Evolutionary conservation across 192 early-diverging fungal genomes (phyloP).

Genomic region (Coemansia sp.): DNA sequence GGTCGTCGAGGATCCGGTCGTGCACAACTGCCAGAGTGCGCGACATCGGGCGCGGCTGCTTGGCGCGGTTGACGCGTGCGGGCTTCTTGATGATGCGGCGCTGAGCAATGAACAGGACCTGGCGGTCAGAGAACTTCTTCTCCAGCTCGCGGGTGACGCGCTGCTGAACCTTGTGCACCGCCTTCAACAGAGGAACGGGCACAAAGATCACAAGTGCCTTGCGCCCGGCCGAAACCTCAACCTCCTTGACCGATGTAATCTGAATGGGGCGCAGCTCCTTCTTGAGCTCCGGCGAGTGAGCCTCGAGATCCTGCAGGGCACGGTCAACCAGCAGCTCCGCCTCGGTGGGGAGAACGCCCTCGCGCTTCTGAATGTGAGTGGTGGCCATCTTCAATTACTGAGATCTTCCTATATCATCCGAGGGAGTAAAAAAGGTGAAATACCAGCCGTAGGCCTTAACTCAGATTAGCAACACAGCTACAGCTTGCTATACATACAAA

Average conservation of each 20-base stretch:
- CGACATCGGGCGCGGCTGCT: slow-evolving; percentile 92
- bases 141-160: slow-evolving; percentile 98
- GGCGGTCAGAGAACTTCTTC: slow-evolving; percentile 99
- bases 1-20: slow-evolving; percentile 95
- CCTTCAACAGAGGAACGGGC: slow-evolving; percentile 90
- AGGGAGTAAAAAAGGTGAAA: no score
- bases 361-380: slow-evolving; percentile 56
- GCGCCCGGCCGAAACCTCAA: slow-evolving; percentile 90
- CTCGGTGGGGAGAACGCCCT: slow-evolving; percentile 61
- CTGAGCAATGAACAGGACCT: slow-evolving; percentile 92
- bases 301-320: slow-evolving; percentile 92
- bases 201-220: slow-evolving; percentile 98
- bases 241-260: slow-evolving; percentile 94
- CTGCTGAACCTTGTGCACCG: slow-evolving; percentile 95
- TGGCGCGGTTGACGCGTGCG: slow-evolving; percentile 79
- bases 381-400: slow-evolving; percentile 45
- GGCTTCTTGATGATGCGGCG: slow-evolving; percentile 96
- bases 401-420: slow-evolving; percentile 29
- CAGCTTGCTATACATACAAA: neutral
- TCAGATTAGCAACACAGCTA: no score
- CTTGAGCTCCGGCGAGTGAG: slow-evolving; percentile 95
- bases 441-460: no score
- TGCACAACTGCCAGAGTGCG: slow-evolving; percentile 96
- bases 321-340: slow-evolving; percentile 95
- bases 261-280: slow-evolving; percentile 94